Base-by-base conservation (phyloP, 164 flowering plant genomes). In the Protea cynaroides region DNA sequence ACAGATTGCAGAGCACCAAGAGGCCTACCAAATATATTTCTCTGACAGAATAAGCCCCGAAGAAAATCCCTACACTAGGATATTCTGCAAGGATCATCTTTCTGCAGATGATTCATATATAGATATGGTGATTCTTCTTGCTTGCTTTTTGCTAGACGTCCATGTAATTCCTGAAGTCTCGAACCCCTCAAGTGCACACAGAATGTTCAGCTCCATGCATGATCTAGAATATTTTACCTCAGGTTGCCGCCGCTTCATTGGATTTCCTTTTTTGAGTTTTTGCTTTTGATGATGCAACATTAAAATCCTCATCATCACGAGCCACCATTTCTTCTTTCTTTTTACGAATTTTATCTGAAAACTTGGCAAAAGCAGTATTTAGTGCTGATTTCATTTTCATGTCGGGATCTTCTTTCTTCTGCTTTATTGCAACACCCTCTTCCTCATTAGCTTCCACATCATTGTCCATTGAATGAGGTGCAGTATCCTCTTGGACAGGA, bases 311-410 rank as follows among this genome's bases (percentile, higher is more conserved):
- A 61, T 38, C 66, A 51, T 72, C 58, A 36, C 74, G 66, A n/a
- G 55, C 34, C 60, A 57, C 37, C 62, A 71, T 40, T 51, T 72
- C 19, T 4, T 49, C 52, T 15, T 49, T 79, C 79, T 72, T 71
- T 63, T 74, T 81, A 54, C 62, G 73, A 63, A 81, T 65, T 77
- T 78, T 85, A 56, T 78, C 78, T 12, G 86, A 71, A 72, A 88
- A 89, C 70, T 84, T 89, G 8, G 90, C 71, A 66, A 86, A 88
- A 56, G 96, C 96, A 64, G 84, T 85, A 43, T 81, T 62, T 1
- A 91, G 78, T 6, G 97, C 96, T 56, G 95, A 85, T 73, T 82
- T 85, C 17, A 94, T 77, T 17, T 85, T 79, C 51, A 73, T 0
- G 37, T 71, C 80, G 19, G 87, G 77, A 52, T 85, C 87, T 71